Evolutionary conservation across 2,329 filamentous ascomycete species (phyloP), one percentile per base, ranked within the genome.

Genomic region (Botryotinia calthae): DNA sequence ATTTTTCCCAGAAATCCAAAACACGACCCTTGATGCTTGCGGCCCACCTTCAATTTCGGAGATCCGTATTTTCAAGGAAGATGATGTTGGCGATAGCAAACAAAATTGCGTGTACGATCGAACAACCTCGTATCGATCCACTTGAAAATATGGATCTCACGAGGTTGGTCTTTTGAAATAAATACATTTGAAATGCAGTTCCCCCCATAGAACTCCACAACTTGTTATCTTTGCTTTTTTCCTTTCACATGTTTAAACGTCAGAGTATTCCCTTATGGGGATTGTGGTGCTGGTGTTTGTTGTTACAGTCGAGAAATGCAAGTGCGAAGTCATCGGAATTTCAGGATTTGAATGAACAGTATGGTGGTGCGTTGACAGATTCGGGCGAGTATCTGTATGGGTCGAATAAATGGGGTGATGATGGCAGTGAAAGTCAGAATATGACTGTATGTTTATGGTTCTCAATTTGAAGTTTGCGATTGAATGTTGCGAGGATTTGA

Each of bases 401-500:
- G 3, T 54, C 61, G 22, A 59, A 71, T 40, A 66, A 71, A 71
- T 71, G 70, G 70, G 70, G 70, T 5, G 70, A 71, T 59, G 70
- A 71, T 71, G 70, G 70, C 5, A 71, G 70, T 46, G 70, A 61
- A 37, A 71, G 70, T 46, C 70, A 71, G 4, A 66, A 71, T 34
- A 71, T 71, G 70, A 71, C 70, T 31, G 70, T 71, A 67, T 25
- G 70, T 58, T 46, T 5, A 46, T 7, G 14, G 14, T 44, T 14
- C 9, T 28, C 1, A 37, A 34, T 8, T 20, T 20, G 20, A 37
- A 10, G 25, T 22, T 61, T 25, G 28, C 44, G 10, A 56, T 64
- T 31, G 18, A 37, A 10, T n/a, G 8, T 51, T 12, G 8, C 20
- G 16, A 25, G 40, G n/a, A 63, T 46, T 34, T n/a, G 34, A n/a